Evolutionary conservation across 306 rosid species (phyloP).

Genomic region (Fagus sylvatica): DNA sequence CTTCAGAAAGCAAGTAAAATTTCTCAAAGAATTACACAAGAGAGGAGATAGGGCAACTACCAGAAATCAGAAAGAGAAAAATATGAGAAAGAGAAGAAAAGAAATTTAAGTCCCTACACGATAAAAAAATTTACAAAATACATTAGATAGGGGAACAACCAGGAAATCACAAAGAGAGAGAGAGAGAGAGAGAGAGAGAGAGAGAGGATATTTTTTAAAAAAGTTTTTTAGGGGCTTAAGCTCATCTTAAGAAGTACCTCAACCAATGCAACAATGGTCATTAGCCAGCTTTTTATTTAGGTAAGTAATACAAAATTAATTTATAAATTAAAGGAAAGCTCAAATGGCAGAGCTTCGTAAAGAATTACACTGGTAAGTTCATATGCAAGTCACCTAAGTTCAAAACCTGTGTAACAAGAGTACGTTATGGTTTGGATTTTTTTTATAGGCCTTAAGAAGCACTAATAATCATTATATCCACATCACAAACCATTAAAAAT

Average conservation of each 20-base stretch:
- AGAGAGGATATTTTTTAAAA: not conserved
- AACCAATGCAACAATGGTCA: not conserved
- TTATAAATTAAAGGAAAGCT: too few species aligned
- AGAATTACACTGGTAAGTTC: too few species aligned
- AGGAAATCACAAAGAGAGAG: not conserved
- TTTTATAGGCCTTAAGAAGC: not conserved
- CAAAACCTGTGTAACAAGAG: not conserved
- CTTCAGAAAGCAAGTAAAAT: not conserved
- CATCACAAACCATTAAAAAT: not conserved
- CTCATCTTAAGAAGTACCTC: not conserved
- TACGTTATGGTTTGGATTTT: not conserved
- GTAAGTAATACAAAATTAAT: too few species aligned
- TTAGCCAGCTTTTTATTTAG: too few species aligned
- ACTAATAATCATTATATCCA: not conserved
- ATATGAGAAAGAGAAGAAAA: too few species aligned
- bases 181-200: not conserved
- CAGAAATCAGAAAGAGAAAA: not conserved
- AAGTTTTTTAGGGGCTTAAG: not conserved
- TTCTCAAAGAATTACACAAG: not conserved
- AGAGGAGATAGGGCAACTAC: not conserved
- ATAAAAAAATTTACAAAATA: too few species aligned
- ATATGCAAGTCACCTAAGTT: not conserved
- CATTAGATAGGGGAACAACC: too few species aligned
- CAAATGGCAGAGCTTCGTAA: too few species aligned
- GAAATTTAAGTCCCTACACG: too few species aligned